Conservation (phyloP, 345 rosid genomes). For the Aquilaria malaccensis region DNA sequence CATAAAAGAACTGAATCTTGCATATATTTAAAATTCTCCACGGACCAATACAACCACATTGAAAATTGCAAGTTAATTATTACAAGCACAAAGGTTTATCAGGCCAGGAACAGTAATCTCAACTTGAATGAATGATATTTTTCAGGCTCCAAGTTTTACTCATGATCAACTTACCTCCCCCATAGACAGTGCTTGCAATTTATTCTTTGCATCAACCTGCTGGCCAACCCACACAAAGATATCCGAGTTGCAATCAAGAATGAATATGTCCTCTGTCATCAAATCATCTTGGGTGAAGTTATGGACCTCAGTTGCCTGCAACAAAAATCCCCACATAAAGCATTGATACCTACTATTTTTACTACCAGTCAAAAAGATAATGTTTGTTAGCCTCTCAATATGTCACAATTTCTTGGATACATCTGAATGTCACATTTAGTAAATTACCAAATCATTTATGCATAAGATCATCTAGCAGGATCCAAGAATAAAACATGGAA, state of each 20-base stretch:
- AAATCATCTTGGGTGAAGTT: constrained; percentile 92
- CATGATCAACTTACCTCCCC: constrained; percentile 58
- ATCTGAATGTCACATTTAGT: too few relatives aligned
- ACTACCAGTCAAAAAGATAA: background rate
- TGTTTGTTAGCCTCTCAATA: background rate
- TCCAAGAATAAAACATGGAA: background rate
- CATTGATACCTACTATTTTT: too few relatives aligned
- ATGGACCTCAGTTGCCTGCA: constrained; percentile 83
- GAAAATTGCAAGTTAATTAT: too few relatives aligned
- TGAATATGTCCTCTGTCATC: constrained; percentile 97
- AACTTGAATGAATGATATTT: background rate
- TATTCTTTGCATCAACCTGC: constrained; percentile 73
- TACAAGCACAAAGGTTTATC: too few relatives aligned
- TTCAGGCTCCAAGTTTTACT: background rate
- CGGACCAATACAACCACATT: too few relatives aligned
- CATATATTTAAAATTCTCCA: too few relatives aligned
- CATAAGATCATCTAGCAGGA: background rate
- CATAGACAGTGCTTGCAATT: constrained; percentile 54
- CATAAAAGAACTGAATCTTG: too few relatives aligned
- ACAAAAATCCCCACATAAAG: constrained; percentile 15
- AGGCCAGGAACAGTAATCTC: background rate
- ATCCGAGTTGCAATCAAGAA: constrained; percentile 84
- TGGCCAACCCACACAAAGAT: constrained; percentile 96
- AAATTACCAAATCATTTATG: background rate
- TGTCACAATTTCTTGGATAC: too few relatives aligned